Conservation (phyloP, 2,329 filamentous ascomycete species). For the Penicillium psychrosexuale region DNA sequence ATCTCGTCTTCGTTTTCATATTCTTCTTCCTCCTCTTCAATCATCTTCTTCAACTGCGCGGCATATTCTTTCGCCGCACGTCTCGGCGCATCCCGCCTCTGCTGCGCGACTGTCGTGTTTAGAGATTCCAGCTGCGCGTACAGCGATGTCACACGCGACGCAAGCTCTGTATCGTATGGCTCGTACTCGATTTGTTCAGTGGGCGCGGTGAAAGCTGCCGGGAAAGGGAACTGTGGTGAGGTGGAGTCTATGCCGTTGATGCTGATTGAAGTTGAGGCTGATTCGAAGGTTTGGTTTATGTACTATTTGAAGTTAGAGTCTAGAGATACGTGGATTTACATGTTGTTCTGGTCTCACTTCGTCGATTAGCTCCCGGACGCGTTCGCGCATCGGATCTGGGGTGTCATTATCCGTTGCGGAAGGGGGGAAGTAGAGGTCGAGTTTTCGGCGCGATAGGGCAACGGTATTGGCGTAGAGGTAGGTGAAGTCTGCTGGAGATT, state of each 20-base stretch:
- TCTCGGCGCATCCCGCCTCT: constrained; percentile 45
- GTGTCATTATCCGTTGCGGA: constrained; percentile 39
- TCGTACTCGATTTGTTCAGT: constrained; percentile 48
- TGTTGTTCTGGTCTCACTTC: constrained; percentile 26
- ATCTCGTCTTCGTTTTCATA: constrained; percentile 61
- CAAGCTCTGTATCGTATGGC: constrained; percentile 45
- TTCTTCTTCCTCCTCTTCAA: constrained; percentile 41
- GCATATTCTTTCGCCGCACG: constrained; percentile 42
- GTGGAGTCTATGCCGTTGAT: constrained; percentile 48
- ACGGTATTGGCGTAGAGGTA: constrained; percentile 49
- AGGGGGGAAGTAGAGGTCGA: constrained; percentile 49
- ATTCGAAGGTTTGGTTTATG: constrained; percentile 44
- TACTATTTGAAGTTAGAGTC: constrained; percentile 30
- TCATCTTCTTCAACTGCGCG: constrained; percentile 31
- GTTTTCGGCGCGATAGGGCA: constrained; percentile 45
- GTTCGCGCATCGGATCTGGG: constrained; percentile 45
- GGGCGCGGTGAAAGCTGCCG: constrained; percentile 34
- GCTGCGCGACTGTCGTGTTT: constrained; percentile 47
- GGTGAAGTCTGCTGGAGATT: constrained; percentile 48
- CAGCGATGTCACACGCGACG: constrained; percentile 42
- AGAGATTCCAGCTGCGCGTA: constrained; percentile 49
- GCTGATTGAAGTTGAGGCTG: constrained; percentile 44
- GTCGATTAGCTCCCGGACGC: constrained; percentile 42
- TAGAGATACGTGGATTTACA: neutral
- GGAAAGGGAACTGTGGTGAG: constrained; percentile 32